Conservation (phyloP, 2,329 filamentous ascomycete species). For the Emmonsia crescens region DNA sequence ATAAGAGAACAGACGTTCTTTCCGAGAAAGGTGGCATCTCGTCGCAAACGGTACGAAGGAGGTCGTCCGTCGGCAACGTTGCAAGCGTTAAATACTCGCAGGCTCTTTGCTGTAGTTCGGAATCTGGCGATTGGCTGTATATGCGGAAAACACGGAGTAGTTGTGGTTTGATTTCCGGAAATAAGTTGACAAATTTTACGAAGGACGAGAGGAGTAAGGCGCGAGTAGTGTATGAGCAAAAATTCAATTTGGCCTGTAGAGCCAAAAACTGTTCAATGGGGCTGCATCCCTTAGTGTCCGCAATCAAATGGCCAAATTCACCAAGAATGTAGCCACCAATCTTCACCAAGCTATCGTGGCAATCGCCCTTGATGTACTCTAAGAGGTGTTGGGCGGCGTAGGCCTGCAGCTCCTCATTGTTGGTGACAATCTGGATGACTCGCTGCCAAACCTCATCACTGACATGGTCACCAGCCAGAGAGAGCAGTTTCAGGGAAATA, state of each 20-base stretch:
- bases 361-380: constrained; percentile 84
- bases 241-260: constrained; percentile 77
- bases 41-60: constrained; percentile 87
- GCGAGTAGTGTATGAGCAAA: constrained; percentile 76
- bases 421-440: constrained; percentile 96
- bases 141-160: constrained; percentile 79
- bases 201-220: constrained; percentile 94
- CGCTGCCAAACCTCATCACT: constrained; percentile 99
- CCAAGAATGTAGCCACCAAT: constrained; percentile 94
- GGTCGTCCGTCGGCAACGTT: constrained; percentile 75
- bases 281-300: constrained; percentile 81
- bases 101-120: constrained; percentile 88
- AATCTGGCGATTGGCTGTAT: constrained; percentile 90
- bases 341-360: constrained; percentile 94
- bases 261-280: constrained; percentile 96
- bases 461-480: constrained; percentile 95
- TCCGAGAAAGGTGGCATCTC: constrained; percentile 99
- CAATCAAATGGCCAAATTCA: constrained; percentile 93
- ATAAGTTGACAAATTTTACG: constrained; percentile 95
- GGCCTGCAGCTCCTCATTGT: constrained; percentile 95
- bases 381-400: constrained; percentile 92
- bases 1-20: constrained; percentile 80
- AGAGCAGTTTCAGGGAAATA: constrained; percentile 85
- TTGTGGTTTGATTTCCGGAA: constrained; percentile 96
- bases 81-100: constrained; percentile 89